A percentile compares a stretch with the other conserved stretches of the same genome.
These are phyloP conservation scores for Nelumbo lutea DNA, from an alignment of 164 flowering plant genomes.

Conservation along the genomic window DNA sequence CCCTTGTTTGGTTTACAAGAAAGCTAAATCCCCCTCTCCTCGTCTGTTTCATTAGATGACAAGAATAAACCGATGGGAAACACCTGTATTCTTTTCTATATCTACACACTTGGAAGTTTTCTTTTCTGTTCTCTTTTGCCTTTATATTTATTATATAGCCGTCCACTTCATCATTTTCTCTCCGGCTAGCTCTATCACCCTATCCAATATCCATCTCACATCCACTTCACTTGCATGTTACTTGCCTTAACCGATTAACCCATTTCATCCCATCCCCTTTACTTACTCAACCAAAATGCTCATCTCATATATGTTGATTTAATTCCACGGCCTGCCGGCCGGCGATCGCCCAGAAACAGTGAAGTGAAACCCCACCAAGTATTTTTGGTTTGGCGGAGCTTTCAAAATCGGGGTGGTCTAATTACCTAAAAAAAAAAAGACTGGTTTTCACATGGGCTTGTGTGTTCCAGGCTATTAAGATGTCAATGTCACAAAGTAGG, in stretches of 20 bases:
- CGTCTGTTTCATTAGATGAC: slow-evolving; percentile 24
- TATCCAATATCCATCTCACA: background rate
- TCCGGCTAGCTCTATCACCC: background rate
- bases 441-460: background rate
- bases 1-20: slow-evolving; percentile 32
- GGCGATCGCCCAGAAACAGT: too few relatives aligned
- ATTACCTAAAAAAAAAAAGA: background rate
- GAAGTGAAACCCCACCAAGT: background rate
- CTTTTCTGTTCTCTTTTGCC: background rate
- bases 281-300: too few relatives aligned
- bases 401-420: background rate
- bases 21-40: slow-evolving; percentile 19
- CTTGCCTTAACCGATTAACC: too few relatives aligned
- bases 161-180: background rate
- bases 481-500: too few relatives aligned
- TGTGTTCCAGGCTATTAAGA: too few relatives aligned
- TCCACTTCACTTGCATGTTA: background rate
- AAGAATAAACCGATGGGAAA: slow-evolving; percentile 29
- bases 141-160: background rate
- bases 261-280: too few relatives aligned
- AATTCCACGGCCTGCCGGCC: too few relatives aligned
- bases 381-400: background rate
- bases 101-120: background rate
- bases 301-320: too few relatives aligned
- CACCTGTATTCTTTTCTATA: slow-evolving; percentile 14